Evolutionary conservation across 164 flowering plant genomes (phyloP).

Genomic region (Macadamia integrifolia): DNA sequence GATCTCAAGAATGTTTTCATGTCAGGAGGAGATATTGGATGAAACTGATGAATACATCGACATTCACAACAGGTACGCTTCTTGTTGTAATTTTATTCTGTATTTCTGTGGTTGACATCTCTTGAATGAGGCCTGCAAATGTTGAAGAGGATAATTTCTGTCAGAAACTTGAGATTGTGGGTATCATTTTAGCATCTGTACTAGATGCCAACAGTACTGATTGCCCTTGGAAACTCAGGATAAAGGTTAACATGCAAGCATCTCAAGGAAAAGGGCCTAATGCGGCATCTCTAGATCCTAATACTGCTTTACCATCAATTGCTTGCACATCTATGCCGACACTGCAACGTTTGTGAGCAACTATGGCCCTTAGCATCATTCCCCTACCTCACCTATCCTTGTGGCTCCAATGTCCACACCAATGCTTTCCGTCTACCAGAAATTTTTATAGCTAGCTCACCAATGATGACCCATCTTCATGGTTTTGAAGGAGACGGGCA

Average conservation of each 20-base stretch:
- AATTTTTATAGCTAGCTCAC: slow-evolving; percentile 21
- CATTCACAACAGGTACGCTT: slow-evolving; percentile 74
- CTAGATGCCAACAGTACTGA: not conserved
- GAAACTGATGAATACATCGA: slow-evolving; percentile 94
- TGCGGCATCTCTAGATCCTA: slow-evolving; percentile 17
- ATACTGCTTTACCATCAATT: slow-evolving; percentile 18
- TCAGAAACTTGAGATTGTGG: not conserved
- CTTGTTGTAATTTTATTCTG: not conserved
- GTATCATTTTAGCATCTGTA: not conserved
- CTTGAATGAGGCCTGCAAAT: not conserved
- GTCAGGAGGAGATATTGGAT: slow-evolving; percentile 93
- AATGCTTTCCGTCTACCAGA: slow-evolving; percentile 19
- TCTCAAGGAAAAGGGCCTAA: slow-evolving; percentile 37
- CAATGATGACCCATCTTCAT: slow-evolving; percentile 13
- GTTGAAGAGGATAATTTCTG: too few relatives aligned
- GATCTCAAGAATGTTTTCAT: slow-evolving; percentile 7
- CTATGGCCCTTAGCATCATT: slow-evolving; percentile 9
- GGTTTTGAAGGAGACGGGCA: slow-evolving; percentile 12
- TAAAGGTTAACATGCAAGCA: slow-evolving; percentile 78
- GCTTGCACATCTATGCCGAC: slow-evolving; percentile 12
- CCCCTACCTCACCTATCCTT: slow-evolving; percentile 16
- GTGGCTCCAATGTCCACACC: slow-evolving; percentile 20
- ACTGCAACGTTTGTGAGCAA: slow-evolving; percentile 6
- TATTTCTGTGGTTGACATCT: not conserved
- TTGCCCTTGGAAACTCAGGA: slow-evolving; percentile 41